A percentile compares a stretch with the other conserved stretches of the same genome.
Conservation (phyloP, 1,284 basidiomycete genomes). For the Schizophyllum amplum region DNA sequence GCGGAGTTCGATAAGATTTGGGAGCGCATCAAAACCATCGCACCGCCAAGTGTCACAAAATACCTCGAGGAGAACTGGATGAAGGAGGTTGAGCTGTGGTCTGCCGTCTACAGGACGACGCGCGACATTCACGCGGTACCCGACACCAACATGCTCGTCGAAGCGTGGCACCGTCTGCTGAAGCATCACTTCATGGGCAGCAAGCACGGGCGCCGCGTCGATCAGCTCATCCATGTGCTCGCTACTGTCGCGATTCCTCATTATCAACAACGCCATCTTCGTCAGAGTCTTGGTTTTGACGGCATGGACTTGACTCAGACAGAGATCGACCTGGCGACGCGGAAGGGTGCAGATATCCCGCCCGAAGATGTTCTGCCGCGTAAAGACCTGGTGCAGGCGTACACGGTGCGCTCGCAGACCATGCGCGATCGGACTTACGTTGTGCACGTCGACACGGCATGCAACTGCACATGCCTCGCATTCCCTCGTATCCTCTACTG, state of each 20-base stretch:
- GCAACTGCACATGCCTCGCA: slow-evolving; percentile 8
- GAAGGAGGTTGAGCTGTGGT: slow-evolving; percentile 13
- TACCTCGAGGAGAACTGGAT: slow-evolving; percentile 12
- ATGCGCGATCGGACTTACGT: not conserved
- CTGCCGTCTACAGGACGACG: slow-evolving; percentile 12
- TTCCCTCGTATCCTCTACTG: slow-evolving; percentile 10
- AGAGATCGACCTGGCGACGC: not conserved
- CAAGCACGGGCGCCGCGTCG: slow-evolving; percentile 15
- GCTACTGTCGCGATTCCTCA: slow-evolving; percentile 7
- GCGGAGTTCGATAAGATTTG: slow-evolving; percentile 11
- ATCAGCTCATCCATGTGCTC: slow-evolving; percentile 13
- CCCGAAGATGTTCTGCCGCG: slow-evolving; percentile 2
- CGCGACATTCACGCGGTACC: slow-evolving; percentile 12
- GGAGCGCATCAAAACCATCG: slow-evolving; percentile 7
- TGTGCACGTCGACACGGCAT: slow-evolving; percentile 4
- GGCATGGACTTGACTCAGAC: slow-evolving; percentile 11
- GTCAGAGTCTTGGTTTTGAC: slow-evolving; percentile 13
- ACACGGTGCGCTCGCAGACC: slow-evolving; percentile 7
- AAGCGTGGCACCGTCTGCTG: slow-evolving; percentile 21
- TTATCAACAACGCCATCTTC: slow-evolving; percentile 7
- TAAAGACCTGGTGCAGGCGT: not conserved
- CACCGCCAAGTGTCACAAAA: slow-evolving; percentile 4
- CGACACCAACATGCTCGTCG: slow-evolving; percentile 20
- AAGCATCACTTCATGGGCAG: slow-evolving; percentile 12
- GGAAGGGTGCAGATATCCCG: not conserved